A percentile compares a stretch with the other conserved stretches of the same genome.
These are phyloP conservation scores for Fusarium pseudonygamai DNA, from an alignment of 2,329 filamentous ascomycete genomes.

Conservation along the genomic window DNA sequence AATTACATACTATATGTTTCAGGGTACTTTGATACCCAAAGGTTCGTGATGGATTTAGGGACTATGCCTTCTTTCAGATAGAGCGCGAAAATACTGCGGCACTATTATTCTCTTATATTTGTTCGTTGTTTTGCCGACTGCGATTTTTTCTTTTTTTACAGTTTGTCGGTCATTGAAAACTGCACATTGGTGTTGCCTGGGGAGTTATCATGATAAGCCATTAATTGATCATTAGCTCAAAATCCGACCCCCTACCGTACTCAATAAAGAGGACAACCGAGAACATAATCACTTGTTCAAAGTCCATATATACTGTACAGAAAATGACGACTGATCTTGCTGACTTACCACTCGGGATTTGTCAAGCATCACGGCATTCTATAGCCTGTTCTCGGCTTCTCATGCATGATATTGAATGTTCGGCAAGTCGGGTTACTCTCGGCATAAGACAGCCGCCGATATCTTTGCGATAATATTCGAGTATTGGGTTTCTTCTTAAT, in stretches of 20 bases:
- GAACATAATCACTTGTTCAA: background rate
- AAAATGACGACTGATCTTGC: background rate
- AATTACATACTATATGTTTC: background rate
- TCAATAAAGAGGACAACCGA: background rate
- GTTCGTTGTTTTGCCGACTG: background rate
- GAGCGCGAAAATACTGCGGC: background rate
- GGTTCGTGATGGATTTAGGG: background rate
- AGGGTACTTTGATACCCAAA: background rate
- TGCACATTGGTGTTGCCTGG: background rate
- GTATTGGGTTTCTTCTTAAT: background rate
- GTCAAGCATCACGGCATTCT: background rate
- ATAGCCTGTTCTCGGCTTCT: slow-evolving; percentile 30
- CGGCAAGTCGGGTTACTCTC: slow-evolving; percentile 39
- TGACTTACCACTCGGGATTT: background rate
- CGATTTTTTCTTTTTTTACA: background rate
- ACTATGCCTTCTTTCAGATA: background rate
- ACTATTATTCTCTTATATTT: background rate
- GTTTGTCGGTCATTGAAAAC: background rate
- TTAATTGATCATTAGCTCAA: background rate
- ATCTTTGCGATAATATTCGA: background rate
- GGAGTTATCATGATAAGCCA: slow-evolving; percentile 6
- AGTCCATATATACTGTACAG: background rate
- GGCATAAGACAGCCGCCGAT: slow-evolving; percentile 32
- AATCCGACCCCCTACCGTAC: background rate
- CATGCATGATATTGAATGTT: slow-evolving; percentile 1